These are phyloP conservation scores for Lunasporangiospora selenospora DNA, from an alignment of 192 early-diverging fungal species.

Conservation along the genomic window DNA sequence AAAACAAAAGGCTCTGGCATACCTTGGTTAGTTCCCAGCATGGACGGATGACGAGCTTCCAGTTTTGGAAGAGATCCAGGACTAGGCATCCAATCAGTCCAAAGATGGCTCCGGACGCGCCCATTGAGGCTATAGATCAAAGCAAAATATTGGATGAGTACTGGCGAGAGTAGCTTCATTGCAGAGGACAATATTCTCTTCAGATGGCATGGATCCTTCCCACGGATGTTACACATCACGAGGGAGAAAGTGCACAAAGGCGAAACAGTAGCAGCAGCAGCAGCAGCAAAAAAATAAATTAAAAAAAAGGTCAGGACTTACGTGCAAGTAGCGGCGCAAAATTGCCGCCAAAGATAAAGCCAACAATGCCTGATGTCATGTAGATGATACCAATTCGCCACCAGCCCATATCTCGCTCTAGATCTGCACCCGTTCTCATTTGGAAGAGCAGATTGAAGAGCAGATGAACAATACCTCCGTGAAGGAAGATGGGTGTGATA, in stretches of 20 bases:
- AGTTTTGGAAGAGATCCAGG: slow-evolving; percentile 81
- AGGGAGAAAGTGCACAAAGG: neutral
- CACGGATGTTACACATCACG: neutral
- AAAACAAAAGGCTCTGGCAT: too few species aligned
- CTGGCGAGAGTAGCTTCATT: too few species aligned
- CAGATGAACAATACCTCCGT: slow-evolving; percentile 82
- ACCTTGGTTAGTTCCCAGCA: slow-evolving; percentile 69
- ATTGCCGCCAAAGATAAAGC: slow-evolving; percentile 83
- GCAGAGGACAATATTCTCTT: too few species aligned
- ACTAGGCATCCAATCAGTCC: slow-evolving; percentile 81
- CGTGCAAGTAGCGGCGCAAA: slow-evolving; percentile 59
- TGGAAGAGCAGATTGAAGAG: slow-evolving; percentile 80
- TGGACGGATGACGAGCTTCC: slow-evolving; percentile 70
- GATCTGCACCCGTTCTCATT: slow-evolving; percentile 67
- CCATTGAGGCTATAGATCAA: slow-evolving; percentile 60
- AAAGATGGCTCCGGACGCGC: slow-evolving; percentile 63
- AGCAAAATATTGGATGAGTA: neutral
- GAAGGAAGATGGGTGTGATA: slow-evolving; percentile 82
- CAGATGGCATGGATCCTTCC: neutral
- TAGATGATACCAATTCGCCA: slow-evolving; percentile 77
- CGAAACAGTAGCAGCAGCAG: slow-evolving; percentile 1
- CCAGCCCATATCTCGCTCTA: slow-evolving; percentile 81
- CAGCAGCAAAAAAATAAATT: neutral
- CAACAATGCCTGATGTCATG: slow-evolving; percentile 73
- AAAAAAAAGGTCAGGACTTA: slow-evolving; percentile 23